These are phyloP conservation scores for Botryosphaeria dothidea DNA, from an alignment of 2,329 filamentous ascomycete species.

Conservation along the genomic window DNA sequence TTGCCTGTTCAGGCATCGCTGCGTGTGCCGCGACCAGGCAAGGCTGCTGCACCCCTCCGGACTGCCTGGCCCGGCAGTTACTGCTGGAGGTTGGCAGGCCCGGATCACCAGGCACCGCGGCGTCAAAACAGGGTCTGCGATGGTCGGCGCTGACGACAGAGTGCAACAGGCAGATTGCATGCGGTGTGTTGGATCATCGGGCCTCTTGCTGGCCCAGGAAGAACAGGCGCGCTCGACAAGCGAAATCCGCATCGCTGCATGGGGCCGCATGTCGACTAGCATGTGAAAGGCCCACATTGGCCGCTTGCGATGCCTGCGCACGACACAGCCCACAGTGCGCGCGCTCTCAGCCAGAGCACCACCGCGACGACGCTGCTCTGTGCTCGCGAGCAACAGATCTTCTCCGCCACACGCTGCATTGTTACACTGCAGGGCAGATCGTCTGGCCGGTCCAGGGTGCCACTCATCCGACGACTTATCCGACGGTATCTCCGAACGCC, in stretches of 20 bases:
- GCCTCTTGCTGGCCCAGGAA: neutral
- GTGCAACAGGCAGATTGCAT: conserved; percentile 15
- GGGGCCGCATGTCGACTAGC: neutral
- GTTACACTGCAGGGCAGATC: conserved; percentile 15
- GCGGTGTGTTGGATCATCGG: neutral
- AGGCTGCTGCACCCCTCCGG: neutral
- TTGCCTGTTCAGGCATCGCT: conserved; percentile 8
- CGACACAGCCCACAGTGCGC: neutral
- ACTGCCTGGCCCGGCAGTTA: conserved; percentile 3
- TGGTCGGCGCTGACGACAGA: neutral
- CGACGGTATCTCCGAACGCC: neutral
- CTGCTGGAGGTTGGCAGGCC: neutral
- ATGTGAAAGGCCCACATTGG: conserved; percentile 15
- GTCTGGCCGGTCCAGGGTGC: neutral
- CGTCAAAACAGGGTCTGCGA: neutral
- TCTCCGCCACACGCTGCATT: neutral
- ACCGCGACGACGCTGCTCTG: neutral
- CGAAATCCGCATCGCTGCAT: conserved; percentile 9
- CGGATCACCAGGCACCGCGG: conserved; percentile 12
- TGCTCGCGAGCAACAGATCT: conserved; percentile 8
- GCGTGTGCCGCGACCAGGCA: conserved; percentile 1
- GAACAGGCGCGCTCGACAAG: conserved; percentile 7
- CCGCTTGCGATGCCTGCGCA: neutral
- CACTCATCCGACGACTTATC: neutral
- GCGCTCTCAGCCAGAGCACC: neutral